Percentiles rank a stretch among this genome's conserved stretches.
These are phyloP conservation scores for Saccharomycopsis vini DNA, from an alignment of 805 yeast species.

Conservation along the genomic window DNA sequence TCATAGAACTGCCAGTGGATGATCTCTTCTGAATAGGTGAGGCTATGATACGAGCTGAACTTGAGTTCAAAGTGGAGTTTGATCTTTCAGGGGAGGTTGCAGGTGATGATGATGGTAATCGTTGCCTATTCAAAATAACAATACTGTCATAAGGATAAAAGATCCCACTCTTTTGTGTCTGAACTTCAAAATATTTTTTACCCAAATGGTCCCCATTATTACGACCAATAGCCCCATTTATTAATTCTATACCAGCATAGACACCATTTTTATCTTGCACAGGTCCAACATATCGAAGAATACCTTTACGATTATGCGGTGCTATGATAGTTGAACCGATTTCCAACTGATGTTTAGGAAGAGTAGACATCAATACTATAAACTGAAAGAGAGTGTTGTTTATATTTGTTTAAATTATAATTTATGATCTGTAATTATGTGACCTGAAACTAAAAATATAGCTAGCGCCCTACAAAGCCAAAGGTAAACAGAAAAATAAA, in stretches of 20 bases:
- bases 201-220: slow-evolving; percentile 82
- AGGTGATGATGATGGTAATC: too few relatives aligned
- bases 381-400: too few relatives aligned
- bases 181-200: slow-evolving; percentile 55
- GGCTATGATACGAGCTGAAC: neutral
- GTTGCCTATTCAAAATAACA: slow-evolving; percentile 7
- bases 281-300: slow-evolving; percentile 60
- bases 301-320: slow-evolving; percentile 66
- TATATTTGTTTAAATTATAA: too few relatives aligned
- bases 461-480: too few relatives aligned
- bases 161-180: slow-evolving; percentile 59
- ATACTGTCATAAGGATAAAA: slow-evolving; percentile 50
- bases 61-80: too few relatives aligned
- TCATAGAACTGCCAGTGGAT: neutral
- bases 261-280: slow-evolving; percentile 65
- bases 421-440: too few relatives aligned
- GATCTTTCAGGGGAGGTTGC: too few relatives aligned
- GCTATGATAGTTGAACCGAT: slow-evolving; percentile 29
- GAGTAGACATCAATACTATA: too few relatives aligned
- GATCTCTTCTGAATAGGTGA: neutral
- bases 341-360: too few relatives aligned
- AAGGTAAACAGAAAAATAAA: too few relatives aligned
- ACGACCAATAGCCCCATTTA: slow-evolving; percentile 60
- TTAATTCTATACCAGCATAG: slow-evolving; percentile 81
- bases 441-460: too few relatives aligned